Evolutionary conservation across 768 basidiomycete genomes (phyloP), one percentile per base, ranked within the genome.

Genomic region (Trametes villosa): DNA sequence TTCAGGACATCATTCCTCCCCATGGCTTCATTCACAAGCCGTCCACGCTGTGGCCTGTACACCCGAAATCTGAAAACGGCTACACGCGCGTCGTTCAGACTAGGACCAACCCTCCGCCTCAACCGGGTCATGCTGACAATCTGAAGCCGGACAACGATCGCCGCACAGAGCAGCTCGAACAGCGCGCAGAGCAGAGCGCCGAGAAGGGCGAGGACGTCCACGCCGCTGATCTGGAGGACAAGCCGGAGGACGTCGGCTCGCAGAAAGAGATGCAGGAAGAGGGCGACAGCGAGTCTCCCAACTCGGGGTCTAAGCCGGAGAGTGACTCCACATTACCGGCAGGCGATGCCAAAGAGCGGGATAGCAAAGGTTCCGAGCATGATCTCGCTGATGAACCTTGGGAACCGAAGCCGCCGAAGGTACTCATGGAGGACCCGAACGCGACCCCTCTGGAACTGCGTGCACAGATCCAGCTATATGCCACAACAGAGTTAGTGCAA

Each of bases 391-490:
- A 60, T 18, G 67, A 66, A 9, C 41, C 48, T 9, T 81, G 79
- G 79, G 80, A 85, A 64, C 82, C 84, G 0, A 81, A 79, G 61
- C 83, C 84, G 2, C 83, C 84, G 1, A 83, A 83, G 66, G 80
- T 85, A 3, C 71, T 83, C 26, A 84, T 84, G 82, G 72, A 81
- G 18, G 71, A 82, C 67, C 75, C 79, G 0, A 64, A 77, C 17
- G 73, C 71, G 6, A 66, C 71, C 0, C 81, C 83, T 0, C 67
- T 84, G 51, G 83, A 85, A 63, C 60, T 85, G 27, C 78, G 74
- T 20, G 79, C 85, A 1, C 89, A 91, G 67, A 91, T 92, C 17
- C 92, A 94, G 72, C 76, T 90, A 15, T 92, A 92, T 70, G 87
- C 88, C 4, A 83, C 86, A 2, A 92, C 86, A 38, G 86, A 87